phyloP scores from a whole-genome alignment of 1,139 yeast species.

The Zygoascus meyerae region DNA sequence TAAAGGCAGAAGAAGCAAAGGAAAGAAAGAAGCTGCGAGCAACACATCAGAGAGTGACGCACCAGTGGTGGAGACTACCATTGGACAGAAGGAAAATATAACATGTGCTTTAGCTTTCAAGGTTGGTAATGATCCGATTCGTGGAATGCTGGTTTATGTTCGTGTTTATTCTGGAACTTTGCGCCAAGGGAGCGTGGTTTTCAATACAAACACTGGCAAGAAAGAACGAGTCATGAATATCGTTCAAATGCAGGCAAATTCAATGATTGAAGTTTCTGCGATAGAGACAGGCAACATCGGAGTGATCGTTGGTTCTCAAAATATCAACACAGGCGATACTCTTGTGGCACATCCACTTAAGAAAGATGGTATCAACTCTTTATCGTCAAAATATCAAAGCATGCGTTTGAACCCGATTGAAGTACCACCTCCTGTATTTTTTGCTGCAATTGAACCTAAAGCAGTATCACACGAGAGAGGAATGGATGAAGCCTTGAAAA shows the following conservation, averaged over 20 bases:
- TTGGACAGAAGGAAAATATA: conserved; percentile 50
- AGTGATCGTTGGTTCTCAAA: conserved; percentile 72
- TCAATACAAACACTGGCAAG: conserved; percentile 66
- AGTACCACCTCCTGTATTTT: conserved; percentile 90
- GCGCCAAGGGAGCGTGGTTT: conserved; percentile 52
- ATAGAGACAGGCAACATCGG: conserved; percentile 82
- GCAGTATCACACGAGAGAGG: conserved; percentile 72
- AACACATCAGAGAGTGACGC: conserved; percentile 30
- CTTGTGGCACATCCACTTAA: conserved; percentile 52
- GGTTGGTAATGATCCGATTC: conserved; percentile 71
- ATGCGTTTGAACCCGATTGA: conserved; percentile 64
- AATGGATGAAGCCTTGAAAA: conserved; percentile 61
- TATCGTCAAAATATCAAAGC: conserved; percentile 36
- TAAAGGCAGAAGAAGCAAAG: conserved; percentile 7
- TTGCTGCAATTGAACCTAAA: conserved; percentile 75
- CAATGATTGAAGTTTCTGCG: conserved; percentile 60
- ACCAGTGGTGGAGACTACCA: conserved; percentile 42
- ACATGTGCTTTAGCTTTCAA: conserved; percentile 87
- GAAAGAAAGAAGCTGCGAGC: conserved; percentile 19
- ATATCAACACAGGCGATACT: conserved; percentile 86
- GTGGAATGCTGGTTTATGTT: conserved; percentile 81
- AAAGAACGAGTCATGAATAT: conserved; percentile 62
- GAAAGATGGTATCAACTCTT: conserved; percentile 40
- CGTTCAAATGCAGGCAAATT: conserved; percentile 83
- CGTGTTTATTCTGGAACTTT: conserved; percentile 82